A percentile compares a stretch with the other conserved stretches of the same genome.
These are phyloP conservation scores for Ogataea degrootiae DNA, from an alignment of 805 yeast species.

Conservation along the genomic window DNA sequence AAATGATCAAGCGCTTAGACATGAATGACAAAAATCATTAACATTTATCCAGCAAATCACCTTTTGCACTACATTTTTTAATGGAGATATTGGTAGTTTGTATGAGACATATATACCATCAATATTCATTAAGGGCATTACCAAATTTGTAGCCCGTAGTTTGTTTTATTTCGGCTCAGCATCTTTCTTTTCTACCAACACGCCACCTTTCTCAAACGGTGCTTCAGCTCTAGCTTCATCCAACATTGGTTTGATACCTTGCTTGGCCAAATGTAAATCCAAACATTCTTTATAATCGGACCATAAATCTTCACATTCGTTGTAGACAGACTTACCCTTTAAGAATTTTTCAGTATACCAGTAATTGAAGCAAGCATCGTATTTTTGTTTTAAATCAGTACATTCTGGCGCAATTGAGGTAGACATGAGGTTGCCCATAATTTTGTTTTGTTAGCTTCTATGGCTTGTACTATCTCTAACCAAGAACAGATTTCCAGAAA, in stretches of 20 bases:
- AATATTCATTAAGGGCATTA: too few relatives aligned
- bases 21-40: too few relatives aligned
- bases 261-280: slow-evolving; percentile 59
- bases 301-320: slow-evolving; percentile 92
- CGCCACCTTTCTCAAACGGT: slow-evolving; percentile 74
- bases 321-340: slow-evolving; percentile 56
- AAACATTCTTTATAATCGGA: slow-evolving; percentile 84
- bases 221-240: slow-evolving; percentile 89
- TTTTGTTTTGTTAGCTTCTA: background rate
- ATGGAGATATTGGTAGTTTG: too few relatives aligned
- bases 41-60: too few relatives aligned
- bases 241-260: slow-evolving; percentile 75
- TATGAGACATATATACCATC: too few relatives aligned
- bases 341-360: slow-evolving; percentile 92
- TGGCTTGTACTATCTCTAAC: background rate
- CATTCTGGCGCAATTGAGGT: slow-evolving; percentile 97
- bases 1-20: too few relatives aligned
- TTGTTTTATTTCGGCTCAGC: background rate
- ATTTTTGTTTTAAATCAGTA: slow-evolving; percentile 75
- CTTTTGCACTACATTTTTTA: too few relatives aligned
- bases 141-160: too few relatives aligned
- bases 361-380: slow-evolving; percentile 88
- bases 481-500: background rate
- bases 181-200: slow-evolving; percentile 19
- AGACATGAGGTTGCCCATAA: slow-evolving; percentile 71